These are phyloP conservation scores for Rugonectria rugulosa DNA, from an alignment of 2,329 filamentous ascomycete species.

Conservation along the genomic window DNA sequence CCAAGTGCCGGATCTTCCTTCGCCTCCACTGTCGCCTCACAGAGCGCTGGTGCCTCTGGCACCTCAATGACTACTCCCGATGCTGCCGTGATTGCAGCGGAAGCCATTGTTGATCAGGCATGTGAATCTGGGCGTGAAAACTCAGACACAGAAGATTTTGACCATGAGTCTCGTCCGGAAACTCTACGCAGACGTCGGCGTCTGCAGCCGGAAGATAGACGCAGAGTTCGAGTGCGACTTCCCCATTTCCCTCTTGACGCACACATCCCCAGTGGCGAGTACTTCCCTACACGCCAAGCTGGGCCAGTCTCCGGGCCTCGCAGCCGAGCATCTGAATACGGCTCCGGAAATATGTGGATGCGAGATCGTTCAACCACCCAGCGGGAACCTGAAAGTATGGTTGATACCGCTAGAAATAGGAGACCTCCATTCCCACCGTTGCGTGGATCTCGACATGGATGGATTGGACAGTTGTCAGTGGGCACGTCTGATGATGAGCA, in stretches of 20 bases:
- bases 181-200: constrained; percentile 28
- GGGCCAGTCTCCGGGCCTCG: constrained; percentile 8
- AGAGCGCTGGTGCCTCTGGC: constrained; percentile 53
- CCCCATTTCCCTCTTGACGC: too few species aligned
- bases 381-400: too few species aligned
- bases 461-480: constrained; percentile 37
- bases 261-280: too few species aligned
- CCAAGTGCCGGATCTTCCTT: constrained; percentile 87
- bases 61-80: constrained; percentile 48
- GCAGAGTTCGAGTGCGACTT: constrained; percentile 28
- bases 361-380: too few species aligned
- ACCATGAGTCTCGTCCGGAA: constrained; percentile 44
- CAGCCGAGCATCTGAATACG: constrained; percentile 16
- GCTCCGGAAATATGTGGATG: constrained; percentile 11
- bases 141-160: constrained; percentile 62
- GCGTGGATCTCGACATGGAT: constrained; percentile 26
- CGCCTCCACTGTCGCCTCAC: constrained; percentile 63
- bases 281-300: too few species aligned
- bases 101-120: constrained; percentile 51
- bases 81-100: constrained; percentile 42
- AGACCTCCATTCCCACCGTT: constrained; percentile 10
- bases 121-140: constrained; percentile 63
- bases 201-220: constrained; percentile 23
- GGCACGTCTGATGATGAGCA: constrained; percentile 40
- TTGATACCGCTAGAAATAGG: constrained; percentile 1